phyloP scores from a whole-genome alignment of 345 rosid species.

The Xanthoceras sorbifolium region DNA sequence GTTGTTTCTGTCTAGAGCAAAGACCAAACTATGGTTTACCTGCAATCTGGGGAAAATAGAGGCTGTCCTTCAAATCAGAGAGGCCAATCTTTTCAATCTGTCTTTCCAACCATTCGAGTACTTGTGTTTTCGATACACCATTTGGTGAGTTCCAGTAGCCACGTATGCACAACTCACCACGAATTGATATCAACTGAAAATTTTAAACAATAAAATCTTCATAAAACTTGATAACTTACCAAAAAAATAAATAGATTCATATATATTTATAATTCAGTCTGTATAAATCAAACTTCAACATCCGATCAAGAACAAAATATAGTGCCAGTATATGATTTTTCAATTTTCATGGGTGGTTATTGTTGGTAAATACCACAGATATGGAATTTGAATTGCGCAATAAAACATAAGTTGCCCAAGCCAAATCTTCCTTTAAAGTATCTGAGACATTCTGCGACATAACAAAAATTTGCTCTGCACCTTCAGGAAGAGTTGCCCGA shows the following conservation, averaged over 20 bases:
- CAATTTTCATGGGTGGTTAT: background rate
- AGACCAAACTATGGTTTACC: conserved; percentile 43
- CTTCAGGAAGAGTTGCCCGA: conserved; percentile 56
- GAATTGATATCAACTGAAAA: conserved; percentile 57
- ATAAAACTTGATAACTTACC: background rate
- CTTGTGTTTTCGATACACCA: conserved; percentile 45
- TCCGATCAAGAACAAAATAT: background rate
- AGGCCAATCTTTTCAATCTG: conserved; percentile 60
- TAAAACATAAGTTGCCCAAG: conserved; percentile 85
- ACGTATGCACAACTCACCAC: conserved; percentile 71
- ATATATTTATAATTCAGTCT: background rate
- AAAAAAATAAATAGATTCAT: conserved; percentile 1
- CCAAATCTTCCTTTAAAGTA: conserved; percentile 66
- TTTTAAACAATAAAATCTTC: background rate
- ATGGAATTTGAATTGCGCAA: conserved; percentile 75
- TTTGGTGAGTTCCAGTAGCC: conserved; percentile 80
- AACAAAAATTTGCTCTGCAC: conserved; percentile 63
- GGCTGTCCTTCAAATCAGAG: conserved; percentile 60
- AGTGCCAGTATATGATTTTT: background rate
- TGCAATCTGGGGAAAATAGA: conserved; percentile 66
- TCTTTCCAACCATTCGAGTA: conserved; percentile 62
- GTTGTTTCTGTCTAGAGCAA: background rate
- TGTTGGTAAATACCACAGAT: conserved; percentile 55
- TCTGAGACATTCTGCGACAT: conserved; percentile 54
- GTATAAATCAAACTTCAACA: background rate